Evolutionary conservation across 2,329 filamentous ascomycete genomes (phyloP).

Genomic region (Stachybotrys chartarum): DNA sequence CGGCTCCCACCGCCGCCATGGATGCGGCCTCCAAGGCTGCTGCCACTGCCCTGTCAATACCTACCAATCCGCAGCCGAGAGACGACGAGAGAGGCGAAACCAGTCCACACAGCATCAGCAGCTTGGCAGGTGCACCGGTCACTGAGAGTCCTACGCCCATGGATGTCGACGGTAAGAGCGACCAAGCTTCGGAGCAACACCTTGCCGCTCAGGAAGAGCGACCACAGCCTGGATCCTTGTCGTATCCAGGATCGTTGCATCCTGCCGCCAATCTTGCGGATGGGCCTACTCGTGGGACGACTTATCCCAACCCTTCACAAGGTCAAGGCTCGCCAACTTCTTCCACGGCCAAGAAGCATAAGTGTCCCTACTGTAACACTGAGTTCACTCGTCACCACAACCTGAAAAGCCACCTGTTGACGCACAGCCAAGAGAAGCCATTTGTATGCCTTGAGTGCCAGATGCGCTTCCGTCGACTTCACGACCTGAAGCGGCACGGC

Average conservation of each 20-base stretch:
- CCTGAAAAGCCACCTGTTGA: constrained; percentile 92
- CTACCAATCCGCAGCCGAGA: constrained; percentile 23
- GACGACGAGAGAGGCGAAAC: constrained; percentile 31
- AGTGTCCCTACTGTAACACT: constrained; percentile 92
- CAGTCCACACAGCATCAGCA: constrained; percentile 36
- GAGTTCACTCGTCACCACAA: constrained; percentile 98
- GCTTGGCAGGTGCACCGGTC: constrained; percentile 33
- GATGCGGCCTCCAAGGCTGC: constrained; percentile 31
- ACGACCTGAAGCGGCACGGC: constrained; percentile 91
- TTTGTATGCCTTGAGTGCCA: constrained; percentile 92
- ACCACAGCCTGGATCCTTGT: constrained; percentile 40
- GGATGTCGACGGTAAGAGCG: constrained; percentile 42
- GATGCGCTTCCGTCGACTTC: constrained; percentile 83
- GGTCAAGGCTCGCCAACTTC: constrained; percentile 51
- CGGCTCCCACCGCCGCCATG: constrained; percentile 35
- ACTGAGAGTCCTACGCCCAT: constrained; percentile 46
- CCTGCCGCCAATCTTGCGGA: constrained; percentile 33
- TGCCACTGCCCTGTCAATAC: constrained; percentile 22
- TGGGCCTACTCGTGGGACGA: constrained; percentile 45
- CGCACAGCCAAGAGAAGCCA: constrained; percentile 96
- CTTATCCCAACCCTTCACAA: constrained; percentile 44
- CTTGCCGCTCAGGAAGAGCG: constrained; percentile 45
- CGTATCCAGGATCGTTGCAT: constrained; percentile 47
- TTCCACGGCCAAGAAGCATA: constrained; percentile 71
- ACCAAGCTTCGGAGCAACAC: constrained; percentile 26